A percentile compares a stretch with the other conserved stretches of the same genome.
phyloP scores from a whole-genome alignment of 371 early-diverging fungal genomes.

The Mucor ambiguus region DNA sequence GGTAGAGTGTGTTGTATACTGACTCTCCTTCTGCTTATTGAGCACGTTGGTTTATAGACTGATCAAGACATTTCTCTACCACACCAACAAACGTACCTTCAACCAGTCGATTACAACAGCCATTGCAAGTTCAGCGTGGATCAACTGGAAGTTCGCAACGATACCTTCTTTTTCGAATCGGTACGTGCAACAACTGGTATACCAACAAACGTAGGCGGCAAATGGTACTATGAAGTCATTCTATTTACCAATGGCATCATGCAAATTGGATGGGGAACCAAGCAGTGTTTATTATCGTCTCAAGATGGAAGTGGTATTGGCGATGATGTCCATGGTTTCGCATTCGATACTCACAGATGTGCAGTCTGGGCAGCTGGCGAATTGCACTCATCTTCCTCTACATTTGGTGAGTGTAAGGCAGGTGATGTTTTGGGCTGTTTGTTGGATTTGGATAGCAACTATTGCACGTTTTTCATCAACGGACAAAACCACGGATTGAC shows the following conservation, averaged over 20 bases:
- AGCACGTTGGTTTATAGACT: background rate
- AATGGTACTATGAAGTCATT: conserved; percentile 63
- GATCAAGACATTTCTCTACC: background rate
- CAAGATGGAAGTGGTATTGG: conserved; percentile 65
- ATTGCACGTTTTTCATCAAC: conserved; percentile 45
- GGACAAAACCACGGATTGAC: conserved; percentile 39
- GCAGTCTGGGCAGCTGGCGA: conserved; percentile 12
- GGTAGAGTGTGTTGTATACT: background rate
- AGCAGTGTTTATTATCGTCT: conserved; percentile 58
- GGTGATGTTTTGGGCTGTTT: conserved; percentile 55
- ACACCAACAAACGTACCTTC: conserved; percentile 25
- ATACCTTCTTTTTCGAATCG: conserved; percentile 46
- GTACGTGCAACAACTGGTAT: conserved; percentile 37
- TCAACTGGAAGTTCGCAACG: conserved; percentile 42
- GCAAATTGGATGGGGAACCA: conserved; percentile 66
- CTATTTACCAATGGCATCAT: conserved; percentile 60
- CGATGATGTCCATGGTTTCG: conserved; percentile 62
- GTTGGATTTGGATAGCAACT: conserved; percentile 42
- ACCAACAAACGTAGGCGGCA: conserved; percentile 11
- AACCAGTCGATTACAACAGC: conserved; percentile 36
- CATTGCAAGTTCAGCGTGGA: conserved; percentile 42
- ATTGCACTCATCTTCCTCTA: background rate
- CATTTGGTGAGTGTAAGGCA: conserved; percentile 25
- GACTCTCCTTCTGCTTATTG: background rate
- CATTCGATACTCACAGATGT: conserved; percentile 43